These are phyloP conservation scores for Cyclotella distinguenda DNA, from an alignment of 108 stramenopile species.

Conservation along the genomic window DNA sequence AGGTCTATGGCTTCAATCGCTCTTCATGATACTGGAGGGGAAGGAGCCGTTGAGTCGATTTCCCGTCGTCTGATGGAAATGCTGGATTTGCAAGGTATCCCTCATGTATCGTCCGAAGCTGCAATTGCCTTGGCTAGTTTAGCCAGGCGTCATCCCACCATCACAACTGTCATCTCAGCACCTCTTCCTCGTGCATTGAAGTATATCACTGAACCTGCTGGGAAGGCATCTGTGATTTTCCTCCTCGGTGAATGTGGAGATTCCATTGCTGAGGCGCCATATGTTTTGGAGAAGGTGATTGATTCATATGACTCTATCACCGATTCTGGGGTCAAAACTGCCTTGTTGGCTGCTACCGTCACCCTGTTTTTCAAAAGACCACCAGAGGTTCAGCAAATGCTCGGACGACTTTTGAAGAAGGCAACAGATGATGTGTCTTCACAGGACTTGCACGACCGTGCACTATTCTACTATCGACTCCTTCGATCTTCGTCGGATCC, in stretches of 20 bases:
- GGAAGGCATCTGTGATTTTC: conserved; percentile 92
- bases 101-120: conserved; percentile 86
- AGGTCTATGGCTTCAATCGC: conserved; percentile 91
- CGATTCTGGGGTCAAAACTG: conserved; percentile 78
- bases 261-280: conserved; percentile 91
- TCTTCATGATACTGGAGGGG: conserved; percentile 70
- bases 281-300: conserved; percentile 94
- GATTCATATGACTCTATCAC: conserved; percentile 71
- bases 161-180: conserved; percentile 76
- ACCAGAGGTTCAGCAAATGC: conserved; percentile 95
- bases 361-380: conserved; percentile 97
- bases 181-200: conserved; percentile 80
- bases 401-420: conserved; percentile 88
- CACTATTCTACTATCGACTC: conserved; percentile 95
- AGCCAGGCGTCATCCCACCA: conserved; percentile 79
- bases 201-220: conserved; percentile 76
- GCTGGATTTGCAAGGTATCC: conserved; percentile 82
- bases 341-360: conserved; percentile 88
- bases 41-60: conserved; percentile 84
- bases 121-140: conserved; percentile 78
- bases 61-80: conserved; percentile 88
- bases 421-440: conserved; percentile 90
- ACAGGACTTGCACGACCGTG: conserved; percentile 97
- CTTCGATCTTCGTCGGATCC: conserved; percentile 83
- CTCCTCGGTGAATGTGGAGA: conserved; percentile 97